These are phyloP conservation scores for Quercus tomentella DNA, from an alignment of 331 rosid genomes.

Conservation along the genomic window DNA sequence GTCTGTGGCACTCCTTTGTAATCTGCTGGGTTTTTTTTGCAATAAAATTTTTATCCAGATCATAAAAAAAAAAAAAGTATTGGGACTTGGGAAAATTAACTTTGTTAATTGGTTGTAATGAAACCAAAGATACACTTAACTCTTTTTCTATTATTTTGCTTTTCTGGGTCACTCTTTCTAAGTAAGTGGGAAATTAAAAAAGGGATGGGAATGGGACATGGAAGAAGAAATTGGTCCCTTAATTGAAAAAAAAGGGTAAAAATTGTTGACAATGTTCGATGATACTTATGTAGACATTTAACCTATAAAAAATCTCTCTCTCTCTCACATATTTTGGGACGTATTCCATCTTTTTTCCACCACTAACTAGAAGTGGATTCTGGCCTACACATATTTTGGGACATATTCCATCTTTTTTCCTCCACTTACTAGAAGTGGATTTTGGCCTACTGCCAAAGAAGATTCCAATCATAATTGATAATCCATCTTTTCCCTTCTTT, in stretches of 20 bases:
- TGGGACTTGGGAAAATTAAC: too few species aligned
- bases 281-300: neutral
- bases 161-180: neutral
- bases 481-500: neutral
- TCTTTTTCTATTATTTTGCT: neutral
- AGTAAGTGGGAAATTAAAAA: neutral
- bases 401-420: conserved; percentile 38
- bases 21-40: too few species aligned
- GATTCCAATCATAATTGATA: conserved; percentile 4
- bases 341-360: conserved; percentile 42
- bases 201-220: neutral
- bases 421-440: conserved; percentile 12
- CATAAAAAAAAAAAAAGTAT: too few species aligned
- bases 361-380: conserved; percentile 4
- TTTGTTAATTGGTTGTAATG: neutral
- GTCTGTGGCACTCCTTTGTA: too few species aligned
- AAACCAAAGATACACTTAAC: neutral
- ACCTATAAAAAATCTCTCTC: neutral
- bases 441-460: conserved; percentile 16
- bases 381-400: conserved; percentile 8
- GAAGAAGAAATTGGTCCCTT: neutral
- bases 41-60: too few species aligned
- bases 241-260: neutral
- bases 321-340: neutral
- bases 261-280: neutral